Percentiles rank a stretch among this genome's conserved stretches.
Evolutionary conservation across 208 protist genomes (phyloP).

Genomic region (Eutreptiella sp.): DNA sequence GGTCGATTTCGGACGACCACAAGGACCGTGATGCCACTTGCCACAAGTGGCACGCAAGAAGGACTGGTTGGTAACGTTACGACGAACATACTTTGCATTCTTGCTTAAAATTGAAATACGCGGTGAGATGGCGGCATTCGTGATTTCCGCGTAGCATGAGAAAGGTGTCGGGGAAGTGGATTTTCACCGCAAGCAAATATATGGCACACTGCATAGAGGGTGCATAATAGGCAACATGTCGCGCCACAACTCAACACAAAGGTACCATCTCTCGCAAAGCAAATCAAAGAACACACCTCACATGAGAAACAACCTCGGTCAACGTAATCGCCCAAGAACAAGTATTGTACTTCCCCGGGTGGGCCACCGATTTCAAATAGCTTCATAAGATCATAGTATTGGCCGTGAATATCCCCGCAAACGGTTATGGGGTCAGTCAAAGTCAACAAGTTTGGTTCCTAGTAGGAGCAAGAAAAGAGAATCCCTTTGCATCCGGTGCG

Average conservation of each 20-base stretch:
- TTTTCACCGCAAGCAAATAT: conserved; percentile 88
- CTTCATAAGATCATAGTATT: conserved; percentile 93
- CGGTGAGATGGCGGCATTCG: conserved; percentile 92
- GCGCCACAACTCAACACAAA: conserved; percentile 13
- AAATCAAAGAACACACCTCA: too few species aligned
- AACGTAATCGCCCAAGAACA: conserved; percentile 95
- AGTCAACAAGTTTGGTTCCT: conserved; percentile 72
- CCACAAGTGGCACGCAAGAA: background rate
- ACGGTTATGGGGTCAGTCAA: conserved; percentile 66
- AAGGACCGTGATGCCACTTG: too few species aligned
- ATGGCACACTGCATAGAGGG: too few species aligned
- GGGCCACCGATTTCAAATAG: conserved; percentile 84
- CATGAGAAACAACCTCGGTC: conserved; percentile 80
- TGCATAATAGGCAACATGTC: conserved; percentile 15
- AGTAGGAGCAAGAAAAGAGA: too few species aligned
- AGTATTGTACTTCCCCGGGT: conserved; percentile 70
- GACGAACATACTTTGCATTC: too few species aligned
- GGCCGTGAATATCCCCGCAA: conserved; percentile 91
- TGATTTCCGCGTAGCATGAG: conserved; percentile 94
- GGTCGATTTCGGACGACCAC: too few species aligned
- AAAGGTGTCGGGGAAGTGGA: conserved; percentile 76
- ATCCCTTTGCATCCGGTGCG: background rate
- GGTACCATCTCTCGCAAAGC: background rate
- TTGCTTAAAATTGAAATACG: conserved; percentile 93
- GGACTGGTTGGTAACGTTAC: background rate